A percentile compares a stretch with the other conserved stretches of the same genome.
Evolutionary conservation across 345 rosid species (phyloP).

Genomic region (Pugionium dolabratum): DNA sequence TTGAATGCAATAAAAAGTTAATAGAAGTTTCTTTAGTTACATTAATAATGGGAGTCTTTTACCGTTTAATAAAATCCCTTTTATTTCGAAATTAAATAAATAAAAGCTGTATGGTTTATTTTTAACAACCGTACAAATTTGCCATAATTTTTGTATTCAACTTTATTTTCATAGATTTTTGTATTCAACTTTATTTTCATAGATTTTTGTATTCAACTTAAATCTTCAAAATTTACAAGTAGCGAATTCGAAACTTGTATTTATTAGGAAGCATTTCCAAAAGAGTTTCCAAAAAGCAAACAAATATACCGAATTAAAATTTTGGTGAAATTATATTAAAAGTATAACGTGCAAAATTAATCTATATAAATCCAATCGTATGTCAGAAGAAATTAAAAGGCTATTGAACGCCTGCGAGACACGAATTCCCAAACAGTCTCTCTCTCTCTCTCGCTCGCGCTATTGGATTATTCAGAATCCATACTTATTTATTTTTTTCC

Average conservation of each 20-base stretch:
- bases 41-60: background rate
- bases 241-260: too few relatives aligned
- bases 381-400: conserved; percentile 9
- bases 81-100: background rate
- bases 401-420: conserved; percentile 22
- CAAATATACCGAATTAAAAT: too few relatives aligned
- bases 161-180: too few relatives aligned
- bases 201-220: too few relatives aligned
- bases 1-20: background rate
- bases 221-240: too few relatives aligned
- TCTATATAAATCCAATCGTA: conserved; percentile 2
- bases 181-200: too few relatives aligned
- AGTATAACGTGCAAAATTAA: too few relatives aligned
- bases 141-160: too few relatives aligned
- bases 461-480: conserved; percentile 3
- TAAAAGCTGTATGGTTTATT: background rate
- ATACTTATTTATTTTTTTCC: background rate
- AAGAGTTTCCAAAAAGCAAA: too few relatives aligned
- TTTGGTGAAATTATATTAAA: too few relatives aligned
- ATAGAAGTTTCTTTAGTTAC: background rate
- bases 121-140: too few relatives aligned
- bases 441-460: background rate
- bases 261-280: too few relatives aligned
- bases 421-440: conserved; percentile 15
- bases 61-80: conserved; percentile 4